Evolutionary conservation across 768 basidiomycete species (phyloP), one percentile per base, ranked within the genome.

Genomic region (Termitomyces heimii): DNA sequence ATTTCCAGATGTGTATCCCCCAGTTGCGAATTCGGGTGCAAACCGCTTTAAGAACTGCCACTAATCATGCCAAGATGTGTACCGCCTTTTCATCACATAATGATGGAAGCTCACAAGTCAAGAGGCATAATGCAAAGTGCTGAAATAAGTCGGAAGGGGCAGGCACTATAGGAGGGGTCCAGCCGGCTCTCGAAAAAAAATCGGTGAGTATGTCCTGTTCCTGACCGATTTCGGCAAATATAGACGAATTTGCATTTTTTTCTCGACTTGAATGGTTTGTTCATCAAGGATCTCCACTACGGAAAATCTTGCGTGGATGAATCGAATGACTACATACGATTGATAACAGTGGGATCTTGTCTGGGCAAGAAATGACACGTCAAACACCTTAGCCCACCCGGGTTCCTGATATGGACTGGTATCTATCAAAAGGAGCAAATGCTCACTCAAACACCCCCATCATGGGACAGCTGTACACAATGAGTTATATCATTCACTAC

Each of bases 371-470:
- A n/a, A 37, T 28, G 26, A 51, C 35, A 50, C 34, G 8, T 34
- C 22, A 37, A 26, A 31, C 49, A 10, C 34, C 34, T 31, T 16
- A 32, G 32, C 44, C 31, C 18, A 9, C 8, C 42, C 39, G 39
- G 26, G 39, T 43, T 40, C 52, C 52, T 44, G 42, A 54, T 54
- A 43, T 31, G 26, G 22, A 16, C 22, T 40, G n/a, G 22, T 18
- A 52, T 54, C 42, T 53, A 53, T 58, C 61, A 59, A 62, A 62
- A 62, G 57, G 57, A 62, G 57, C 45, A 56, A 53, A 54, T 53
- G 22, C 22, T 43, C 22, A 43, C 9, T 20, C 50, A 40, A 35
- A 20, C 18, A 53, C 34, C 18, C 18, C 24, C 53, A 51, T 54
- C 55, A 52, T 57, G 37, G 59, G 45, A 53, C 59, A 43, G 20